Evolutionary conservation across 1,284 basidiomycete species (phyloP), one percentile per base, ranked within the genome.

Genomic region (Earliella scabrosa): DNA sequence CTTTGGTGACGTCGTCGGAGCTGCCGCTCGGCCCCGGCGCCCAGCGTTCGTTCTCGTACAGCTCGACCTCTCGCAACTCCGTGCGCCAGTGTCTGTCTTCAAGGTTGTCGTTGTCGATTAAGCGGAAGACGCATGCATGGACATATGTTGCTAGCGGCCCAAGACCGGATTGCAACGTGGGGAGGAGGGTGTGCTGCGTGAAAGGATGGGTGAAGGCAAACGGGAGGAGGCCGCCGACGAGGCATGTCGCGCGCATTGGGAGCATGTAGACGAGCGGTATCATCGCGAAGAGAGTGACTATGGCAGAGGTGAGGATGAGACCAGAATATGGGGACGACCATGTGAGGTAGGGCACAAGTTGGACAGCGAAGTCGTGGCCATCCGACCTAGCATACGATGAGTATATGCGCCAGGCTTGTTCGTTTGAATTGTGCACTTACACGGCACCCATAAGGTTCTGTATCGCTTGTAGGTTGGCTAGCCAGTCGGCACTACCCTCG

Each of bases 381-480:
- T 88, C 86, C 10, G 81, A 80, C 7, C 84, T 85, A 53, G 31
- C 13, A 45, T 10, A 43, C 24, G 5, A 24, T 58, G 16, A 54
- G 16, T 39, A 35, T 43, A 26, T 23, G 16, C 40, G 23, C 14
- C 21, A 3, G 2, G 14, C 8, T 2, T 2, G 5, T 34, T 13
- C 14, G 36, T 27, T 45, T 50, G 29, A 57, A n/a, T n/a, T n/a
- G n/a, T n/a, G 13, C 29, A 69, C 86, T 59, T 71, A 90, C 86
- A 83, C 75, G 5, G 79, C 75, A 26, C 90, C 90, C 90, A 92
- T 92, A 21, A 92, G 79, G 61, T 92, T 92, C 64, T 92, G 90
- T 26, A 92, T 87, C 1, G 78, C 88, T 71, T 92, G 88, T 2
- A 92, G 75, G 61, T 92, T 92, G 1, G 85, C 85, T 54, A 89